These are phyloP conservation scores for Evernia prunastri DNA, from an alignment of 495 filamentous ascomycete genomes.

Conservation along the genomic window DNA sequence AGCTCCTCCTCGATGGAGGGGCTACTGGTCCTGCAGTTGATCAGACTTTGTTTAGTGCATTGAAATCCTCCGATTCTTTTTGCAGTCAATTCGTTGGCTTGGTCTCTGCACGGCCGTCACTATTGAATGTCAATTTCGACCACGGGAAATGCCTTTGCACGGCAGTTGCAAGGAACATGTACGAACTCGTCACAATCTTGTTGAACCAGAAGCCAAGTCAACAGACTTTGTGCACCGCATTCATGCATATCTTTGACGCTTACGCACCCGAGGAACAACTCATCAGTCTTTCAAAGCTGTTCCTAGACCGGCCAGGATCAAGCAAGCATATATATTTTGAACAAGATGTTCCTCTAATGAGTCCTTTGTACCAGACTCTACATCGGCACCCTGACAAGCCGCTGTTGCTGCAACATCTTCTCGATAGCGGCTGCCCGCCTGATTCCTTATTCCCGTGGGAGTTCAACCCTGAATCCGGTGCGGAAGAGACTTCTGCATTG, in stretches of 20 bases:
- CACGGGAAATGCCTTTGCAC: conserved; percentile 17
- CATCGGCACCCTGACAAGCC: conserved; percentile 20
- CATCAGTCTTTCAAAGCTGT: conserved; percentile 11
- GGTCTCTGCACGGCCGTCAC: conserved; percentile 6
- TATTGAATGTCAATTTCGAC: conserved; percentile 18
- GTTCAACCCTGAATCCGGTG: conserved; percentile 3
- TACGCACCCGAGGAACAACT: conserved; percentile 1
- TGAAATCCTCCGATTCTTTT: conserved; percentile 9
- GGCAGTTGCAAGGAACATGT: conserved; percentile 6
- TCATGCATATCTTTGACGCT: conserved; percentile 14
- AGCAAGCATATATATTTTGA: conserved; percentile 9
- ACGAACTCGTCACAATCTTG: conserved; percentile 10
- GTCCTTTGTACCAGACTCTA: conserved; percentile 14
- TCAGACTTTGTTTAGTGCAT: conserved; percentile 7
- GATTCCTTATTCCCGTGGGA: conserved; percentile 19
- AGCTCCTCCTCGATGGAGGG: conserved; percentile 12
- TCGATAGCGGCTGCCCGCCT: conserved; percentile 19
- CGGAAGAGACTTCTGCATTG: conserved; percentile 18
- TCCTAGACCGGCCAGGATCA: conserved; percentile 11
- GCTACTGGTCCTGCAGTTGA: conserved; percentile 20
- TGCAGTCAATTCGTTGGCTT: conserved; percentile 9
- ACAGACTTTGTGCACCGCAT: conserved; percentile 13
- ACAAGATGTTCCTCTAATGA: conserved; percentile 8
- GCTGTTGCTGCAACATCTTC: conserved; percentile 11
- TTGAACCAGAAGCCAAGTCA: conserved; percentile 13